phyloP scores from a whole-genome alignment of 2,329 filamentous ascomycete genomes.

The Claviceps spartinae region DNA sequence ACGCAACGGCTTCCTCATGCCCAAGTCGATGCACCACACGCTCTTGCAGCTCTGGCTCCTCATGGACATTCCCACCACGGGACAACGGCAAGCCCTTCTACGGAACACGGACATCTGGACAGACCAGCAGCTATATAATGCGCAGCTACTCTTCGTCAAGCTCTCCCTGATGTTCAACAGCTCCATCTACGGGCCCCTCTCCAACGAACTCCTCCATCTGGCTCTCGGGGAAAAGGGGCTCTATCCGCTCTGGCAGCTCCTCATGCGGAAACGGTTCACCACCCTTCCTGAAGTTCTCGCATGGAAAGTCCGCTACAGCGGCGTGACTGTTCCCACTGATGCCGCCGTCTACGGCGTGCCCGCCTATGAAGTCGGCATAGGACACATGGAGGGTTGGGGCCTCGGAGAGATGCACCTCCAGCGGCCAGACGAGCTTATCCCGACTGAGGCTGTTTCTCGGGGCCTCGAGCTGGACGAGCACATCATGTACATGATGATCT shows the following conservation, averaged over 20 bases:
- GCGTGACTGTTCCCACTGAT: conserved; percentile 8
- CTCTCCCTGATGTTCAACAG: conserved; percentile 56
- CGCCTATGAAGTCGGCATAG: conserved; percentile 34
- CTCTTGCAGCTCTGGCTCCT: conserved; percentile 60
- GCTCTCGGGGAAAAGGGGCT: conserved; percentile 46
- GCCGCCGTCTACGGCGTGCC: conserved; percentile 37
- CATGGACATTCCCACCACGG: conserved; percentile 50
- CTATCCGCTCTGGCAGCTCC: conserved; percentile 42
- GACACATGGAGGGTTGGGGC: conserved; percentile 45
- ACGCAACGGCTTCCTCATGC: conserved; percentile 42
- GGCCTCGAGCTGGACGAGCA: conserved; percentile 38
- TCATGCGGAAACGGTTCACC: conserved; percentile 42
- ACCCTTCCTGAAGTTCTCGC: conserved; percentile 37
- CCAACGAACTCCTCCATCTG: conserved; percentile 37
- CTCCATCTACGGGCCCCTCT: conserved; percentile 40
- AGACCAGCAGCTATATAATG: conserved; percentile 45
- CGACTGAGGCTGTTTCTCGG: conserved; percentile 40
- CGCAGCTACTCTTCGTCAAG: conserved; percentile 56
- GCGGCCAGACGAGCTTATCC: conserved; percentile 44
- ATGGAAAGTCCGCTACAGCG: conserved; percentile 43
- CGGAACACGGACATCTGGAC: conserved; percentile 40
- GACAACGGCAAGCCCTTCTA: conserved; percentile 39
- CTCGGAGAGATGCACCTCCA: conserved; percentile 30
- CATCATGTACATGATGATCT: conserved; percentile 44
- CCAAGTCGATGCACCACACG: conserved; percentile 28